These are phyloP conservation scores for Colletotrichum orchidophilum DNA, from an alignment of 2,329 filamentous ascomycete species.

Conservation along the genomic window DNA sequence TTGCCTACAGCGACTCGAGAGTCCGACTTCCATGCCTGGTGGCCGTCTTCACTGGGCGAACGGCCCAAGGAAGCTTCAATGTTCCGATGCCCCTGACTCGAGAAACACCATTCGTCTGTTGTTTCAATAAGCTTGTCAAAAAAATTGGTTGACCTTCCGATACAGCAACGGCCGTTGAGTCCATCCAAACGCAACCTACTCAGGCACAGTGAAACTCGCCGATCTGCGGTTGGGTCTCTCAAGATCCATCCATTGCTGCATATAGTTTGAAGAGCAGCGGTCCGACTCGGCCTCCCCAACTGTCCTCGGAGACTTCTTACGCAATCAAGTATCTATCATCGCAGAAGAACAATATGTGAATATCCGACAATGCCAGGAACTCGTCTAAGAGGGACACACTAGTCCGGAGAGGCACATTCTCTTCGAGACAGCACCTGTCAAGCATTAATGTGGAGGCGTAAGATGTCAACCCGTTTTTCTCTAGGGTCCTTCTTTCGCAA, in stretches of 20 bases:
- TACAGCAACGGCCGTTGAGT: not conserved
- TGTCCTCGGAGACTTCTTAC: not conserved
- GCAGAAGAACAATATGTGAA: not conserved
- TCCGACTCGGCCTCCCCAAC: conserved; percentile 1
- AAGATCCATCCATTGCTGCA: not conserved
- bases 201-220: not conserved
- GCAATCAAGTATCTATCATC: not conserved
- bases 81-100: not conserved
- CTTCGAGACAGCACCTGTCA: conserved; percentile 8
- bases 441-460: not conserved
- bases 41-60: not conserved
- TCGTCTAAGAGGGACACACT: not conserved
- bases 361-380: not conserved
- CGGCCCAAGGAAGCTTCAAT: not conserved
- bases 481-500: not conserved
- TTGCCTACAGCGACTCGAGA: not conserved
- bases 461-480: not conserved
- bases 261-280: not conserved
- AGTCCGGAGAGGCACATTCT: not conserved
- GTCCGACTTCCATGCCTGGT: not conserved
- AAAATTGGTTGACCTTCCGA: not conserved
- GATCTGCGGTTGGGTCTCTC: not conserved
- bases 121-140: not conserved
- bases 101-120: not conserved
- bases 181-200: not conserved